Evolutionary conservation across 208 protist species (phyloP).

Genomic region (Leishmania tropica): DNA sequence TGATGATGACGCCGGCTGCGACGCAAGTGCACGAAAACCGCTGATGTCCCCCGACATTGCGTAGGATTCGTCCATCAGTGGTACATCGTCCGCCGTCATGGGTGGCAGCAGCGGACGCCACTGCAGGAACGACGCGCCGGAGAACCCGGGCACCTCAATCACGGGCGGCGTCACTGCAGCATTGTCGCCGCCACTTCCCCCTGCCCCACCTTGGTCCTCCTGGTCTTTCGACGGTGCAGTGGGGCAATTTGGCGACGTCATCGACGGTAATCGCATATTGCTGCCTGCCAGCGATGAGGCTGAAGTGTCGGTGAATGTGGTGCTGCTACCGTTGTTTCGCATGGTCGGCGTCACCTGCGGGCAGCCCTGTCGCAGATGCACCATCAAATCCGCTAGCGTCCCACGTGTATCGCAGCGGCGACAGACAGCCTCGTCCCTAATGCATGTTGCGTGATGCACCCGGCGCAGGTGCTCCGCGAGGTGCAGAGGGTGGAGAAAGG

Average conservation of each 20-base stretch:
- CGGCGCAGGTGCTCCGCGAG: constrained; percentile 63
- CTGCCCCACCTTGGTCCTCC: not conserved
- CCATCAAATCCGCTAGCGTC: constrained; percentile 40
- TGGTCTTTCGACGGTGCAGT: not conserved
- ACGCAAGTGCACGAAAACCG: not conserved
- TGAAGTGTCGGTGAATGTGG: not conserved
- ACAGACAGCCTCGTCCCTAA: constrained; percentile 46
- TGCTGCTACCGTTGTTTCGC: not conserved
- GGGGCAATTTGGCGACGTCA: not conserved
- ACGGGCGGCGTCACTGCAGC: constrained; percentile 4
- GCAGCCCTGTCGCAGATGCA: constrained; percentile 44
- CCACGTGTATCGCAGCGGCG: constrained; percentile 38
- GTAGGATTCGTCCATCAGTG: constrained; percentile 27
- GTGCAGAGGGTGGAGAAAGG: constrained; percentile 53
- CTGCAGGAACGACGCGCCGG: constrained; percentile 24
- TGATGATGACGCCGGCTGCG: not conserved
- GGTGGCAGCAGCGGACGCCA: constrained; percentile 33
- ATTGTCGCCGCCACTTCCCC: not conserved
- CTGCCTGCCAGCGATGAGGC: not conserved
- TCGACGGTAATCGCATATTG: not conserved
- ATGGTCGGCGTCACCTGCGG: constrained; percentile 4
- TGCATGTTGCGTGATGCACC: constrained; percentile 46
- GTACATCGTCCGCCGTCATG: constrained; percentile 25
- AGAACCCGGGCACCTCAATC: constrained; percentile 27
- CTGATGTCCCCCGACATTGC: constrained; percentile 11